Base-by-base conservation (phyloP, 768 basidiomycete genomes). In the Suillus occidentalis region DNA sequence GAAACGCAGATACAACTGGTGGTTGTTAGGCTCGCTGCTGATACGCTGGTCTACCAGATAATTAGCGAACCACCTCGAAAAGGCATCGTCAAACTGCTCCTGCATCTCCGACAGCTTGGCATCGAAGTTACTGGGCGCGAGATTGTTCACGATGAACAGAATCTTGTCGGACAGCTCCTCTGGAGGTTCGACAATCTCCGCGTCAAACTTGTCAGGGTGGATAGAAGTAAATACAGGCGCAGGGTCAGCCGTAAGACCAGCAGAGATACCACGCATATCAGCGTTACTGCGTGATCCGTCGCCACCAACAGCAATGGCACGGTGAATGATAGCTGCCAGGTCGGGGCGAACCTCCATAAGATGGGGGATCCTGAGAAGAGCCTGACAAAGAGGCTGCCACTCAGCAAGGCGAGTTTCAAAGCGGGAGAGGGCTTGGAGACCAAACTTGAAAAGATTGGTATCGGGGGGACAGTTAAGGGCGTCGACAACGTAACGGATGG, bases 1-100 rank as follows among this genome's bases (percentile, higher is more conserved):
- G 74, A 99, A 94, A 63, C 95, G 91, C 65, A 97, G 88, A 77
- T 99, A 99, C 40, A 99, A 86, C 57, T 89, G 85, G 69, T 99
- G 97, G 72, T 99, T 97, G 82, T 99, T 99, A 61, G 94, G 94
- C 77, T 99, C 97, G 63, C 91, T 91, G 77, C 91, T 92, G 76
- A 99, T 89, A 43, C 97, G 92, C 72, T 98, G 94, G 71, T 96
- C 94, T 42, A 99, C 95, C 57, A 99, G 85, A 76, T 99, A 99
- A 74, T 97, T 91, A 53, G 97, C 97, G 72, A 99, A 97, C 97
- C 97, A 99, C 55, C 91, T 85, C 9, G 94, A 88, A 73, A 95
- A 88, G 47, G 86, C 82, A 70, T 95, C 91, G 55, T 91, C 85
- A 77, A 97, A 97, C 63, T 92, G 82, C 39, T 87, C 87, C 63